Percentiles rank a stretch among this genome's conserved stretches.
phyloP scores from a whole-genome alignment of 2,329 filamentous ascomycete genomes.

The Aspergillus latus region DNA sequence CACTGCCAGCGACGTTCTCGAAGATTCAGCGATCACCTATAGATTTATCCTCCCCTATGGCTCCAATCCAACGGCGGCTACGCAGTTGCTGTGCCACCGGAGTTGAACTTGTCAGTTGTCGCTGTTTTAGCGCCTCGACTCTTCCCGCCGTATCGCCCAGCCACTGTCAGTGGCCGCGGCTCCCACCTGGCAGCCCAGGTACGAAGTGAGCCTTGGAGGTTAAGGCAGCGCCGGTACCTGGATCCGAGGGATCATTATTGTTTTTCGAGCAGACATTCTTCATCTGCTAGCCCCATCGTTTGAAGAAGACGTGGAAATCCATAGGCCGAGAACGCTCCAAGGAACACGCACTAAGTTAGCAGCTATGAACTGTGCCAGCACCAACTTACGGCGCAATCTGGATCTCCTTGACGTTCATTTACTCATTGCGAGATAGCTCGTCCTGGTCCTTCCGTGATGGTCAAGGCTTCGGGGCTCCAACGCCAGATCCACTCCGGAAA shows the following conservation, averaged over 20 bases:
- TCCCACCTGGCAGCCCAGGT: conserved; percentile 8
- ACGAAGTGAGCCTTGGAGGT: conserved; percentile 6
- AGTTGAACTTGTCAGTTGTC: conserved; percentile 14
- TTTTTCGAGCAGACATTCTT: not conserved
- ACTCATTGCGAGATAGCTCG: conserved; percentile 7
- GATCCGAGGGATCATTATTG: conserved; percentile 4
- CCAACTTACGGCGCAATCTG: conserved; percentile 9
- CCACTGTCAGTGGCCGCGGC: conserved; percentile 10
- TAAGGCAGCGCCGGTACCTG: conserved; percentile 4
- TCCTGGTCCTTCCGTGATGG: conserved; percentile 1
- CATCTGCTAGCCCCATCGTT: conserved; percentile 2
- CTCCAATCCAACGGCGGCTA: conserved; percentile 10
- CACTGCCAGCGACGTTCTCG: not conserved
- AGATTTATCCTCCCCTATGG: not conserved
- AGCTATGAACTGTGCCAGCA: conserved; percentile 8
- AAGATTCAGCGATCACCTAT: conserved; percentile 13
- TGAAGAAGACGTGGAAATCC: conserved; percentile 6
- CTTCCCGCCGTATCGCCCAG: conserved; percentile 15
- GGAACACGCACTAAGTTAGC: conserved; percentile 13
- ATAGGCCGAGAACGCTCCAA: conserved; percentile 12
- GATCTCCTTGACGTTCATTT: conserved; percentile 3
- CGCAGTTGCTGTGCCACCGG: conserved; percentile 3
- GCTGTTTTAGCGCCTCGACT: conserved; percentile 15
- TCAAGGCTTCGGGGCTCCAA: not conserved
- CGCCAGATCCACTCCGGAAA: not conserved